Evolutionary conservation across 371 early-diverging fungal genomes (phyloP), one percentile per base, ranked within the genome.

Genomic region (Nematocida sp.): DNA sequence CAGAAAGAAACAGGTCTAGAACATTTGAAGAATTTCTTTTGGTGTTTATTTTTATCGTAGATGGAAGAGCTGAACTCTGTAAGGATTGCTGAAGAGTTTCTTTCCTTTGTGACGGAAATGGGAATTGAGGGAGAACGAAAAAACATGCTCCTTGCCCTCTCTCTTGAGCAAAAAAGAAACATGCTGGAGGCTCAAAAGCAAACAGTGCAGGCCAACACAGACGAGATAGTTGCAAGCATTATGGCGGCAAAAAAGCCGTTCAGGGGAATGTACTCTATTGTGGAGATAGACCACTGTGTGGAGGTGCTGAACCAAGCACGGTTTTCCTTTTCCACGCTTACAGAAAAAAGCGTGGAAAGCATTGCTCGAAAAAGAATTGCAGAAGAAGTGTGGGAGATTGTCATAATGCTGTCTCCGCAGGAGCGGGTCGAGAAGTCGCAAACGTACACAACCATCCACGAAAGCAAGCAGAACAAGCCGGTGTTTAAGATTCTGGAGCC

Each of bases 401-500:
- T 65, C 25, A 15, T 11, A 21, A 55, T 34, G 63, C 65, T 65
- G 13, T 4, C 45, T 7, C 65, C 65, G 21, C 13, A 19, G 11
- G 37, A 19, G 17, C 23, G 53, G 65, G 4, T n/a, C 17, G 19
- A 17, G 17, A 38, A 54, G 19, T 25, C 65, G 15, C 27, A 36
- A 27, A 54, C 41, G 29, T 65, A 65, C 49, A 15, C 53, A 53
- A 29, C 23, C 19, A 19, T 54, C 7, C 17, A 52, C n/a, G 53
- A 65, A 4, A 45, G n/a, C 43, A 65, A 65, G 15, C 65, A 65
- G 43, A 65, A 65, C 37, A 65, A 36, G 65, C 65, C 65, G 3
- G 53, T 65, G n/a, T 65, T 58, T 38, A 54, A 13, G 38, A 54
- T 65, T n/a, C 32, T 65, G 34, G 65, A 65, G 51, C 65, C 65